Evolutionary conservation across 495 filamentous ascomycete genomes (phyloP).

Genomic region (Penicillium chermesinum): DNA sequence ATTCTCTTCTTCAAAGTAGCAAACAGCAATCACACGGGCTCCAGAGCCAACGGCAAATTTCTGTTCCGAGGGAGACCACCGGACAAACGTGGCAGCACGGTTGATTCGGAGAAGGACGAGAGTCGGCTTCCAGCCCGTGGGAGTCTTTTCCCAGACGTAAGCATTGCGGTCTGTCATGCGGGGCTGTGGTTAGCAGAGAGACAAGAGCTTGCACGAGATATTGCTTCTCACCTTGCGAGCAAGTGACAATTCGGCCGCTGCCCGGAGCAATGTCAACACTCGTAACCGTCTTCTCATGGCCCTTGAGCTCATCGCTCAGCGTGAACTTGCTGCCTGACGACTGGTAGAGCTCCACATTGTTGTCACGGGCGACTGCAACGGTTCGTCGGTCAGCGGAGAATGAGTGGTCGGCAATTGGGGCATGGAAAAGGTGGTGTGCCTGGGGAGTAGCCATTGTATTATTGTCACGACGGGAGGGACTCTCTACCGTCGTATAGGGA

Average conservation of each 20-base stretch:
- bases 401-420: constrained; percentile 94
- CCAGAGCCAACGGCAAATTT: constrained; percentile 98
- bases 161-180: constrained; percentile 82
- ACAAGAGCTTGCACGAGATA: neutral
- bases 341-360: constrained; percentile 82
- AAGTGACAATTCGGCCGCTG: constrained; percentile 90
- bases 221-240: constrained; percentile 76
- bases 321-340: constrained; percentile 69
- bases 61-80: constrained; percentile 93
- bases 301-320: constrained; percentile 85
- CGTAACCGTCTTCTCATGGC: constrained; percentile 95
- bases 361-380: constrained; percentile 87
- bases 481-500: constrained; percentile 84
- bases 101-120: constrained; percentile 96
- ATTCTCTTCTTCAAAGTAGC: constrained; percentile 98
- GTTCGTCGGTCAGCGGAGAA: constrained; percentile 89
- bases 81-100: constrained; percentile 91
- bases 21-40: constrained; percentile 91
- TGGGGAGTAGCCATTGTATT: constrained; percentile 73
- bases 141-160: constrained; percentile 92
- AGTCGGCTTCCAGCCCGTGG: constrained; percentile 91
- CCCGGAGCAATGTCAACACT: constrained; percentile 91
- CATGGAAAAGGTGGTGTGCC: constrained; percentile 94
- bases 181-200: constrained; percentile 1
- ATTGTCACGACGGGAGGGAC: constrained; percentile 83